These are phyloP conservation scores for Fusarium nygamai DNA, from an alignment of 2,329 filamentous ascomycete species.

Conservation along the genomic window DNA sequence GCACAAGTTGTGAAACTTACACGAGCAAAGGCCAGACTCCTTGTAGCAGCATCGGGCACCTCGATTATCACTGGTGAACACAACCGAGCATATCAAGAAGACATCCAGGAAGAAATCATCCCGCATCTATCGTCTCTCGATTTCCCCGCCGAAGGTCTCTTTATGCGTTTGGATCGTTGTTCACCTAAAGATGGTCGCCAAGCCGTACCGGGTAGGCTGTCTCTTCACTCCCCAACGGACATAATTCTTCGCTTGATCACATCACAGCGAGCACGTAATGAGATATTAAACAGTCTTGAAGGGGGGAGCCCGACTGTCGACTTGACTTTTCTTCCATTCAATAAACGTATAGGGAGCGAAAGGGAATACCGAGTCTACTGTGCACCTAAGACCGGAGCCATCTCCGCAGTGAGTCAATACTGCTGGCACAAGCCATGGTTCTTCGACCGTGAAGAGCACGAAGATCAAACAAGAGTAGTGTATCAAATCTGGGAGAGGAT, in stretches of 20 bases:
- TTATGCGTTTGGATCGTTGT: slow-evolving; percentile 54
- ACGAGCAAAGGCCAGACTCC: slow-evolving; percentile 42
- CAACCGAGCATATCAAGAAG: slow-evolving; percentile 7
- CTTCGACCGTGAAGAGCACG: slow-evolving; percentile 23
- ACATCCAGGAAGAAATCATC: slow-evolving; percentile 41
- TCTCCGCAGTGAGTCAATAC: slow-evolving; percentile 55
- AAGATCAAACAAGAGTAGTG: slow-evolving; percentile 28
- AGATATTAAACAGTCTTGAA: slow-evolving; percentile 44
- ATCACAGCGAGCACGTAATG: slow-evolving; percentile 50
- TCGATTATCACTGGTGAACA: slow-evolving; percentile 38
- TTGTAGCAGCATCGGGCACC: slow-evolving; percentile 44
- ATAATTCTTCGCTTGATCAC: slow-evolving; percentile 52
- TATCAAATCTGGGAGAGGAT: slow-evolving; percentile 16
- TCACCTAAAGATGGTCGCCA: slow-evolving; percentile 54
- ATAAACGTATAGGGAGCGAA: slow-evolving; percentile 50
- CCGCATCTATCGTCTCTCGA: slow-evolving; percentile 37
- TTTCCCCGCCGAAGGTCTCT: slow-evolving; percentile 51
- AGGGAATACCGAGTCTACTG: slow-evolving; percentile 58
- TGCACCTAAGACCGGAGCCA: slow-evolving; percentile 43
- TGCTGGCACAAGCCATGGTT: slow-evolving; percentile 51
- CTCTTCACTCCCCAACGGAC: slow-evolving; percentile 46
- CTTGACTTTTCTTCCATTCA: slow-evolving; percentile 54
- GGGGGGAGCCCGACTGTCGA: slow-evolving; percentile 33
- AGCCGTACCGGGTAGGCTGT: slow-evolving; percentile 31
- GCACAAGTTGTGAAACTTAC: slow-evolving; percentile 47